Evolutionary conservation across 1,284 basidiomycete species (phyloP).

Genomic region (Grifola frondosa): DNA sequence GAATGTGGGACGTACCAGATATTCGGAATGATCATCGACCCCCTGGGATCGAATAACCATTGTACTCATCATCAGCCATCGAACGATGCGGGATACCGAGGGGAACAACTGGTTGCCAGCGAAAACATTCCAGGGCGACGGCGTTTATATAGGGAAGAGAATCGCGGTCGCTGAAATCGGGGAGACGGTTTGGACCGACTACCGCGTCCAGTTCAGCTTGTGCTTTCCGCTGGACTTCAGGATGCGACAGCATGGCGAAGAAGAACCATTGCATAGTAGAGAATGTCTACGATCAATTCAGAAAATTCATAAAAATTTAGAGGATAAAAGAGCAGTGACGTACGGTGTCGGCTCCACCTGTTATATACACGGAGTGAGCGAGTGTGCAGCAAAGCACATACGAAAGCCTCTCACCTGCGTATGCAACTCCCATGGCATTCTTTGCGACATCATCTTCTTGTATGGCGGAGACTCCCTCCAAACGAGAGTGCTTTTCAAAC

Average conservation of each 20-base stretch:
- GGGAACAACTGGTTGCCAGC: conserved; percentile 14
- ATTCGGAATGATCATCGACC: conserved; percentile 17
- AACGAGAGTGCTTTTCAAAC: not conserved
- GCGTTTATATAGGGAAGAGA: conserved; percentile 15
- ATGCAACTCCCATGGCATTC: not conserved
- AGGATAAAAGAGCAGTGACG: not conserved
- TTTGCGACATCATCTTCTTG: not conserved
- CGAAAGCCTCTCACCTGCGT: not conserved
- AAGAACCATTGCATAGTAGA: conserved; percentile 5
- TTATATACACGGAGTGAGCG: not conserved
- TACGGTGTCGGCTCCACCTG: not conserved
- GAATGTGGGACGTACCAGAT: conserved; percentile 12
- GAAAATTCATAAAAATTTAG: not conserved
- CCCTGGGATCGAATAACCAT: conserved; percentile 19
- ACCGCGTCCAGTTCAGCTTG: conserved; percentile 30
- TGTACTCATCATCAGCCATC: conserved; percentile 13
- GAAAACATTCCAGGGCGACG: conserved; percentile 14
- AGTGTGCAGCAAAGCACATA: not conserved
- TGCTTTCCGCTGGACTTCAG: conserved; percentile 19
- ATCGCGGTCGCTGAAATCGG: conserved; percentile 11
- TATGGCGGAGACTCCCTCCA: not conserved
- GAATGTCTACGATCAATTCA: conserved; percentile 1
- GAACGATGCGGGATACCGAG: conserved; percentile 12
- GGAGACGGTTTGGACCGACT: conserved; percentile 13
- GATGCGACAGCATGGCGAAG: conserved; percentile 21